Evolutionary conservation across 1,284 basidiomycete species (phyloP).

Genomic region (Cutaneotrichosporon cutaneum): DNA sequence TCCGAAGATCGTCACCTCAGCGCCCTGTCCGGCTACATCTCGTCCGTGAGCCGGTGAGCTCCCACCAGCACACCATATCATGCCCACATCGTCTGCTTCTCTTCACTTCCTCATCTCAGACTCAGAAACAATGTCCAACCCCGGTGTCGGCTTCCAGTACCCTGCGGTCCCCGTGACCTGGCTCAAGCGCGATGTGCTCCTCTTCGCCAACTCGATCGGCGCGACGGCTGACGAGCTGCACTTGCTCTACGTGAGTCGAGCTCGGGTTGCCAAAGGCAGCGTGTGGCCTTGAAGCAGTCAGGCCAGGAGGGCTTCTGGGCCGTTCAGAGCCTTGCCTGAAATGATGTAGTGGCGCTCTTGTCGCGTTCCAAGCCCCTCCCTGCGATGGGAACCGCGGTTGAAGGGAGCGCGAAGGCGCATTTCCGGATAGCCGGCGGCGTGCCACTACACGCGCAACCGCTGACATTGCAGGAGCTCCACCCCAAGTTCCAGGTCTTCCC

Average conservation of each 20-base stretch:
- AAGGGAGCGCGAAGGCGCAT: too few species aligned
- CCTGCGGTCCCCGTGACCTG: conserved; percentile 15
- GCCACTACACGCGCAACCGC: too few species aligned
- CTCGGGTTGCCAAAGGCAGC: background rate
- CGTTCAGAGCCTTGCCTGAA: too few species aligned
- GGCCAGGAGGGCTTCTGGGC: too few species aligned
- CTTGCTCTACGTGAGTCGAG: conserved; percentile 20
- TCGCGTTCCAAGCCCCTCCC: too few species aligned
- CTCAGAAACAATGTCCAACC: conserved; percentile 17
- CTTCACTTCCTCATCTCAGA: background rate
- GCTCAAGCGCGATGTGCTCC: conserved; percentile 24
- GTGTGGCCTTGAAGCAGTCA: background rate
- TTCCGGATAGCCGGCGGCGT: too few species aligned
- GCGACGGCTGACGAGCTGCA: conserved; percentile 26
- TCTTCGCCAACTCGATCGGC: conserved; percentile 27
- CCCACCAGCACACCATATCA: background rate
- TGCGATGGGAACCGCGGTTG: too few species aligned
- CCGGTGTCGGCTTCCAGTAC: conserved; percentile 25
- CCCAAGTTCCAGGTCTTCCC: conserved; percentile 25
- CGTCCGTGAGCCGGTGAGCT: background rate
- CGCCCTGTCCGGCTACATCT: background rate
- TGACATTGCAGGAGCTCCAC: conserved; percentile 21
- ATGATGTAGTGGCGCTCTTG: too few species aligned
- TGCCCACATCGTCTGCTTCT: background rate
- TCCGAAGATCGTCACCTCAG: background rate